Base-by-base conservation (phyloP, 768 basidiomycete genomes). In the Chalciporus pseudorubinellus region DNA sequence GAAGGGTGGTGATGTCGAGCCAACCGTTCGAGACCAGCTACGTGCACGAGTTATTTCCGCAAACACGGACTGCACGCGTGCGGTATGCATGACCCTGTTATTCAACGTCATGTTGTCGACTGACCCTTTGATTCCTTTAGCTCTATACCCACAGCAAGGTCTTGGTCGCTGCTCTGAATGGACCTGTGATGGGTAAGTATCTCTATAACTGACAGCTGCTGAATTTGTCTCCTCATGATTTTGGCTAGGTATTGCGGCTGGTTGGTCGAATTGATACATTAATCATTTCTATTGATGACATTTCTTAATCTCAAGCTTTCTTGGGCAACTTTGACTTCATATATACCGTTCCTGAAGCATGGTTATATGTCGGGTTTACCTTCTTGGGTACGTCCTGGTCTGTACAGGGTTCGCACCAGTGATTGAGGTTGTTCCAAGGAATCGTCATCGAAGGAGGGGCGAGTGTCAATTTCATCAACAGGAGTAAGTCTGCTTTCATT, bases 311-410 rank as follows among this genome's bases (percentile, higher is more conserved):
- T 31, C 18, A 54, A 85, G 86, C 81, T 2, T 80, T 82, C 59
- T 68, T 85, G n/a, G 85, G 85, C 1, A 79, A 85, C 52, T 87
- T 87, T 52, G 87, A 89, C 65, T 85, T 89, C 57, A 82, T 89
- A 22, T 89, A 86, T 56, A 75, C 80, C 21, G 64, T 87, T 52
- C 80, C 83, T 2, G 71, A 74, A 50, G 77, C 72, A 0, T 89
- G 83, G 81, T 63, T 89, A 4, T 79, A 80, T 31, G 74, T 82
- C 0, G 86, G 85, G 0, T 89, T 89, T 61, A 76, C 85, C 0
- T 85, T 86, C 57, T 64, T 89, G 19, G 86, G 82, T 59, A 33
- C 16, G 52, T 55, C 22, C 33, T 51, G 12, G 33, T 50, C 24
- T 47, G 21, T 8, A 36, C 6, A 13, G 9, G 18, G 36, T 28